Percentiles rank a stretch among this genome's conserved stretches.
These are phyloP conservation scores for Heterobasidion irregulare DNA, from an alignment of 1,284 basidiomycete genomes.

Conservation along the genomic window DNA sequence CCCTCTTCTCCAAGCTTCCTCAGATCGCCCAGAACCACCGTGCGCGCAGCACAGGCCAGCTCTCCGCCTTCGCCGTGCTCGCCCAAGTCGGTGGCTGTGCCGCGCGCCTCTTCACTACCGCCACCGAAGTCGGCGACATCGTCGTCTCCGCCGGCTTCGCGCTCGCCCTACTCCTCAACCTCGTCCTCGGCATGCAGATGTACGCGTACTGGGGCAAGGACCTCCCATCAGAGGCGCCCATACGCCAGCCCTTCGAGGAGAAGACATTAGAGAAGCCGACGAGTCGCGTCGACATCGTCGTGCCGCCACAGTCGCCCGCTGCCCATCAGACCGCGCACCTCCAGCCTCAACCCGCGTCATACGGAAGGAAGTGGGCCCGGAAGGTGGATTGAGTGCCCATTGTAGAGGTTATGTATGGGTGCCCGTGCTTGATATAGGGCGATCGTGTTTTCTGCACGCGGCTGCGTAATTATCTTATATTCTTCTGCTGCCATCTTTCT, in stretches of 20 bases:
- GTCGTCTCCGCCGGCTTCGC: slow-evolving; percentile 77
- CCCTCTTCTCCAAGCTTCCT: slow-evolving; percentile 80
- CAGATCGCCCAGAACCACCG: slow-evolving; percentile 78
- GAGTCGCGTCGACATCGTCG: slow-evolving; percentile 29
- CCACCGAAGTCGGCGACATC: slow-evolving; percentile 75
- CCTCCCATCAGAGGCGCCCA: slow-evolving; percentile 12
- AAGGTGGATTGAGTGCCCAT: slow-evolving; percentile 50
- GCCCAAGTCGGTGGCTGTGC: slow-evolving; percentile 79
- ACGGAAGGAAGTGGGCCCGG: slow-evolving; percentile 59
- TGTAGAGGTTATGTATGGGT: neutral
- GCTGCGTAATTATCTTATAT: neutral
- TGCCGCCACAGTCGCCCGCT: slow-evolving; percentile 29
- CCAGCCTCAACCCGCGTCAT: slow-evolving; percentile 18
- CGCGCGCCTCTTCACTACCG: slow-evolving; percentile 85
- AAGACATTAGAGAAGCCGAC: slow-evolving; percentile 16
- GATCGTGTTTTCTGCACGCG: neutral
- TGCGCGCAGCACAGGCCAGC: slow-evolving; percentile 76
- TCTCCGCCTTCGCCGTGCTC: slow-evolving; percentile 83
- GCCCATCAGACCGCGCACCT: slow-evolving; percentile 28
- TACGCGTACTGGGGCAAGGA: slow-evolving; percentile 73
- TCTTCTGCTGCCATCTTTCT: neutral
- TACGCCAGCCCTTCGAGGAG: slow-evolving; percentile 15
- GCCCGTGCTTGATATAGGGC: neutral
- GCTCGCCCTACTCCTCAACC: slow-evolving; percentile 72
- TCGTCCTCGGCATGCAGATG: slow-evolving; percentile 75